These are phyloP conservation scores for Pyrus bretschneideri DNA, from an alignment of 306 rosid genomes.

Conservation along the genomic window DNA sequence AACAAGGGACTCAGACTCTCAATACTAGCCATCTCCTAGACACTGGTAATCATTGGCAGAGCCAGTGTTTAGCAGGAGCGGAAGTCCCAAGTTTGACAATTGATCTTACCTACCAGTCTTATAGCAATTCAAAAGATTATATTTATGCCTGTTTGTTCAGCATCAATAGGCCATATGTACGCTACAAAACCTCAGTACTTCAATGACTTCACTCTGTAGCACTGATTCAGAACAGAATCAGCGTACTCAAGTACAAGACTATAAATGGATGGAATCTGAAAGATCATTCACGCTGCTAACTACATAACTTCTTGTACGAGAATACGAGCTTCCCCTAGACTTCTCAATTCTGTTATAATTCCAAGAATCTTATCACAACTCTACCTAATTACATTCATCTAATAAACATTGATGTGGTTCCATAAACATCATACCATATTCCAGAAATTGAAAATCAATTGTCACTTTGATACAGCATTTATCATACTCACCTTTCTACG, in stretches of 20 bases:
- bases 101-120: background rate
- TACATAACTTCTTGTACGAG: background rate
- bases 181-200: background rate
- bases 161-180: background rate
- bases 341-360: background rate
- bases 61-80: no score
- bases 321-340: background rate
- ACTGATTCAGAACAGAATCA: no score
- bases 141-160: background rate
- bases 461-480: background rate
- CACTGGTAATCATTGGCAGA: no score
- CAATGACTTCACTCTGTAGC: no score
- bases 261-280: background rate
- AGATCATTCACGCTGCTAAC: background rate
- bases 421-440: background rate
- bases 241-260: background rate
- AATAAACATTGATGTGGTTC: background rate
- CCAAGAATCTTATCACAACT: background rate
- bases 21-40: no score
- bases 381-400: background rate
- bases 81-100: background rate
- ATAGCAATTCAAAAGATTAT: background rate
- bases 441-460: background rate
- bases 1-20: no score
- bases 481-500: slow-evolving; percentile 65